These are phyloP conservation scores for Sugiyamaella grinbergsii DNA, from an alignment of 1,139 yeast genomes.

Conservation along the genomic window DNA sequence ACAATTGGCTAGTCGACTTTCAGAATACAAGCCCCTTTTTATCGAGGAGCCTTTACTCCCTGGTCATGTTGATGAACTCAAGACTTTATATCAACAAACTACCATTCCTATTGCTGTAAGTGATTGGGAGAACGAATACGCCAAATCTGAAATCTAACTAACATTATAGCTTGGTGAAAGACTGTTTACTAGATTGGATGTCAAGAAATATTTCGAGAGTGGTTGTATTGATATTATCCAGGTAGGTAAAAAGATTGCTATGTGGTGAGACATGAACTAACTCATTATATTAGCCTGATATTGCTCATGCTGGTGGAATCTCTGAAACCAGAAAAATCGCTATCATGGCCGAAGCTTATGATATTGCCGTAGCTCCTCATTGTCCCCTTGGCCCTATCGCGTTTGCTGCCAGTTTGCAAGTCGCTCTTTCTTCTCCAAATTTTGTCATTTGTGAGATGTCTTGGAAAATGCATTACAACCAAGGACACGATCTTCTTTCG, in stretches of 20 bases:
- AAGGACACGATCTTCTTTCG: constrained; percentile 34
- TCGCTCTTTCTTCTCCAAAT: constrained; percentile 37
- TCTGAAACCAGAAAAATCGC: constrained; percentile 39
- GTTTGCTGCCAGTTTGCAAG: constrained; percentile 39
- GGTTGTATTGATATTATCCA: constrained; percentile 39
- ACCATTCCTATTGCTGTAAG: constrained; percentile 38
- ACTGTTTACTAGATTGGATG: constrained; percentile 37
- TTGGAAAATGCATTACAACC: constrained; percentile 38
- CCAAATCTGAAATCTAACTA: not conserved
- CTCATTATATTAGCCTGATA: constrained; percentile 35
- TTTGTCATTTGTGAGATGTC: constrained; percentile 40
- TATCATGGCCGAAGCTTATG: constrained; percentile 40
- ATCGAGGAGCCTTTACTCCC: constrained; percentile 42
- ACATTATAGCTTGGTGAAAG: constrained; percentile 36
- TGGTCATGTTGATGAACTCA: constrained; percentile 38
- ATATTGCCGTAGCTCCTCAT: constrained; percentile 41
- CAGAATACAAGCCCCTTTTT: constrained; percentile 38
- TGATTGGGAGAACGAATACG: not conserved
- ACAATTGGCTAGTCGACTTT: constrained; percentile 37
- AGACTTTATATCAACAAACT: constrained; percentile 35
- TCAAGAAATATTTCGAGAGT: constrained; percentile 37
- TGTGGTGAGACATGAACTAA: no score
- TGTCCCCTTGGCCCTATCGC: constrained; percentile 42
- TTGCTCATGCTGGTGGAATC: constrained; percentile 41
- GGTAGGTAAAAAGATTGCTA: not conserved